Evolutionary conservation across 2,329 filamentous ascomycete genomes (phyloP), one percentile per base, ranked within the genome.

Genomic region (Sporothrix brunneoviolacea): DNA sequence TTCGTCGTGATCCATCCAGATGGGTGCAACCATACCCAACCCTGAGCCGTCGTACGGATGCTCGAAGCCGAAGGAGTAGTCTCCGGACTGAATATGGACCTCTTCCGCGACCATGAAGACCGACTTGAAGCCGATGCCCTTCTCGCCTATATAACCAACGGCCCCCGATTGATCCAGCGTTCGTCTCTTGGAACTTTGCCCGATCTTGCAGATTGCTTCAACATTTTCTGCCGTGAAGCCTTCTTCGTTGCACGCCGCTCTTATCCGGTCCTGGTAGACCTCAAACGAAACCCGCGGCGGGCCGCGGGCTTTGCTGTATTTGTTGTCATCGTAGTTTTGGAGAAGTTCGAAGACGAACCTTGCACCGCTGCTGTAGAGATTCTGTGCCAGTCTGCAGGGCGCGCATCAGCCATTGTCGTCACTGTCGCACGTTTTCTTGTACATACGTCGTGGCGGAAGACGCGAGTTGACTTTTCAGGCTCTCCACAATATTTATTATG

Each of bases 291-390:
- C 57, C 39, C 56, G 65, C 0, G 70, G 70, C 3, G 48, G 52
- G 0, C 46, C 54, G 4, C 37, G 19, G 0, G 64, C 62, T 15
- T 38, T 58, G 12, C 4, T 50, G 55, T 71, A 78, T 10, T 51
- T 49, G 50, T 76, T 77, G 58, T 78, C 74, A 39, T 80, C 76
- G 4, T 74, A 73, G 57, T 79, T 80, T 53, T 78, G 75, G 0
- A 79, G 65, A 1, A 80, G 58, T 57, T 79, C 75, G 30, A 76
- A 72, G 1, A 79, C 60, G 54, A 78, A 79, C 28, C 71, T 66
- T 0, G 71, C 65, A 6, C 68, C 64, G 42, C 63, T 72, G 0
- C 64, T 60, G 53, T 74, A 73, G 0, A 75, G 57, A 28, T 73
- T 68, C 33, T 63, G 64, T 1, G 68, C 67, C n/a, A 74, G 54